Percentiles rank a stretch among this genome's conserved stretches.
Conservation (phyloP, 2,329 filamentous ascomycete species). For the Stagonosporopsis cucurbitacearum region DNA sequence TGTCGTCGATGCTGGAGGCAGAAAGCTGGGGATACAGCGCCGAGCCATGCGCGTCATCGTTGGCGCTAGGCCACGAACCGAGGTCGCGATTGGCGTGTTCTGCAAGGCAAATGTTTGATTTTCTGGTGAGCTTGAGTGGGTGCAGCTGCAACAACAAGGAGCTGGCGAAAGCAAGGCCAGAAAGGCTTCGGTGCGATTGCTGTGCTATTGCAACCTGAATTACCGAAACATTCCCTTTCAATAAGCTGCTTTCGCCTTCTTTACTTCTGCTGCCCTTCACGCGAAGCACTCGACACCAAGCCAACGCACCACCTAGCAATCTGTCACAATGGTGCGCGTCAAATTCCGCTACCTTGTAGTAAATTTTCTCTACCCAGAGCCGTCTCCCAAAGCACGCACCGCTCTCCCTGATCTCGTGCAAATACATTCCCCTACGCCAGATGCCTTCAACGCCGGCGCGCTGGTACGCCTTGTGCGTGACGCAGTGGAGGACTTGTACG, state of each 20-base stretch:
- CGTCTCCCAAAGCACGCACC: conserved; percentile 44
- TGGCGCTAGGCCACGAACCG: conserved; percentile 16
- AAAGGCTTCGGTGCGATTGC: not conserved
- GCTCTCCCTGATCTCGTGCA: conserved; percentile 67
- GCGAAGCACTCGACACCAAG: not conserved
- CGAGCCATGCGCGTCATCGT: conserved; percentile 34
- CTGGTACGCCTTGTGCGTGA: conserved; percentile 69
- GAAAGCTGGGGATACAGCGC: conserved; percentile 34
- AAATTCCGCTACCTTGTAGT: conserved; percentile 97
- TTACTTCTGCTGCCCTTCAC: not conserved
- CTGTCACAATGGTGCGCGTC: conserved; percentile 79
- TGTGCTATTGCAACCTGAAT: not conserved
- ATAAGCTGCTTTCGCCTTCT: conserved; percentile 1
- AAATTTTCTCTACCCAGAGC: conserved; percentile 84
- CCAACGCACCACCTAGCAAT: not conserved
- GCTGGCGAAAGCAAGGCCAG: not conserved
- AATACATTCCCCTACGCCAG: conserved; percentile 79
- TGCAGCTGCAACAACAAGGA: not conserved
- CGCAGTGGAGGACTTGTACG: conserved; percentile 53
- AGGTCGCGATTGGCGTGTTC: conserved; percentile 13
- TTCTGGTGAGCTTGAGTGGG: not conserved
- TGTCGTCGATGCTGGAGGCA: conserved; percentile 21
- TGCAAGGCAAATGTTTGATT: conserved; percentile 11
- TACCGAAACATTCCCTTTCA: not conserved
- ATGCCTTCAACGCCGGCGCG: conserved; percentile 69